phyloP scores from a whole-genome alignment of 2,329 filamentous ascomycete species.

The Fusarium azukiicola region DNA sequence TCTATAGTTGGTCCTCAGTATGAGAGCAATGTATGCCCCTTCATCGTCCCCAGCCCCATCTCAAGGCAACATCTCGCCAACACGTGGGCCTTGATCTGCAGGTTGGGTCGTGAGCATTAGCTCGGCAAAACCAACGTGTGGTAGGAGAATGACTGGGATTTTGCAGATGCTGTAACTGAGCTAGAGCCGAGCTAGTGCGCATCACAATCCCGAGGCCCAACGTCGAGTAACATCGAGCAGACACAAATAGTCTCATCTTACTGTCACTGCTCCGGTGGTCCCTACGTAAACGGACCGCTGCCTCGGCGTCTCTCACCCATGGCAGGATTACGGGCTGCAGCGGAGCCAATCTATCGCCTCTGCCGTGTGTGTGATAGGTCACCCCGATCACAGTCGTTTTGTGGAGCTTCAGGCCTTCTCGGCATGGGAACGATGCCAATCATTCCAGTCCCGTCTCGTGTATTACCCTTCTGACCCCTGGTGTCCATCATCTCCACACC shows the following conservation, averaged over 20 bases:
- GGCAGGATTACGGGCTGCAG: not conserved
- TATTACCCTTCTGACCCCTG: slow-evolving; percentile 5
- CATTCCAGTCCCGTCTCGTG: not conserved
- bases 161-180: slow-evolving; percentile 1
- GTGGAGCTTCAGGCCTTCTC: not conserved
- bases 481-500: slow-evolving; percentile 15
- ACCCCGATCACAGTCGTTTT: not conserved
- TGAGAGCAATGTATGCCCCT: too few species aligned
- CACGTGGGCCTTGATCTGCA: not conserved
- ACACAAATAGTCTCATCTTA: not conserved
- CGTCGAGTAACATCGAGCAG: not conserved
- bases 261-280: not conserved
- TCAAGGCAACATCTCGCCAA: not conserved
- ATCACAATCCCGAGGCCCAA: not conserved
- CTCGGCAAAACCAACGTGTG: not conserved
- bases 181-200: not conserved
- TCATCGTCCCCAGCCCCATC: too few species aligned
- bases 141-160: not conserved
- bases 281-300: not conserved
- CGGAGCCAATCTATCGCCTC: not conserved
- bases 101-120: not conserved
- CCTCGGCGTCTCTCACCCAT: not conserved
- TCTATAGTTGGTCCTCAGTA: too few species aligned
- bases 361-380: slow-evolving; percentile 8
- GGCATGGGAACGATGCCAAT: slow-evolving; percentile 1